phyloP scores from a whole-genome alignment of 257 asterid species.

The Nicotiana attenuata region DNA sequence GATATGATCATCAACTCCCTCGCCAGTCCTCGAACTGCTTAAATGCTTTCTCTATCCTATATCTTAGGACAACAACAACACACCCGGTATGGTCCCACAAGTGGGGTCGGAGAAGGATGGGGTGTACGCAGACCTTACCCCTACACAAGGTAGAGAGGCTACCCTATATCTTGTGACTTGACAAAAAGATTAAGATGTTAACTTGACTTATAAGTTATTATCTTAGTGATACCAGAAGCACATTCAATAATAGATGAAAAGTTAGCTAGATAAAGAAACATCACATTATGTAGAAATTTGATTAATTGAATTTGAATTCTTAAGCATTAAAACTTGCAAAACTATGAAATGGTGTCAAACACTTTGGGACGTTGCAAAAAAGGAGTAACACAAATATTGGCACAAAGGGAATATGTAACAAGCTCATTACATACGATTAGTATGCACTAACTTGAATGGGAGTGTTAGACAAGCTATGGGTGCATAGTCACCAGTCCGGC shows the following conservation, averaged over 20 bases:
- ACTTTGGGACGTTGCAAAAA: not conserved
- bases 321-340: not conserved
- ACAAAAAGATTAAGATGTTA: not conserved
- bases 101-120: too few species aligned
- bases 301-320: not conserved
- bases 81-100: too few species aligned
- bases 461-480: not conserved
- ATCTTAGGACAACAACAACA: not conserved
- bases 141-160: not conserved
- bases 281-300: not conserved
- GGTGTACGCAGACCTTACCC: too few species aligned
- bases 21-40: not conserved
- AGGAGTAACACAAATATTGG: not conserved
- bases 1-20: not conserved
- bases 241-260: not conserved
- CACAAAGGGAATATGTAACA: not conserved
- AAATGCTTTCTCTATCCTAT: not conserved
- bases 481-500: too few species aligned
- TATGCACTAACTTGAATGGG: not conserved
- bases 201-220: not conserved
- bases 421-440: not conserved
- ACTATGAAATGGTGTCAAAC: not conserved
- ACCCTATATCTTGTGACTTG: not conserved
- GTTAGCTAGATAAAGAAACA: not conserved
- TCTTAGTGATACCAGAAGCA: not conserved